Conservation (phyloP, 345 rosid species). For the Brassica napus region DNA sequence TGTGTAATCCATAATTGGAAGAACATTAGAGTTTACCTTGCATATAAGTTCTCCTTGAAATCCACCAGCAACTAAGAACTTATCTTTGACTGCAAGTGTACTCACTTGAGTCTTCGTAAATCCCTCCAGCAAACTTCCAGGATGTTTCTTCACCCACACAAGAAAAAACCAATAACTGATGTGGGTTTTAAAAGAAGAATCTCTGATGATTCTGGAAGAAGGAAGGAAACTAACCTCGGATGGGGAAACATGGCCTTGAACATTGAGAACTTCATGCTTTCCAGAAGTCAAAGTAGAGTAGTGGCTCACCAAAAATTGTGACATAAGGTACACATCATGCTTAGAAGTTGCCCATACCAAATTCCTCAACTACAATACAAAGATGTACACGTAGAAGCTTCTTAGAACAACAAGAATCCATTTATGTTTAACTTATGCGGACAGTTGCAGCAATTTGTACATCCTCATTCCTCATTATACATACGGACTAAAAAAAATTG, state of each 20-base stretch:
- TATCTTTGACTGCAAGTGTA: conserved; percentile 56
- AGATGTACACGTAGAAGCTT: not conserved
- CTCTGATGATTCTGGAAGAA: not conserved
- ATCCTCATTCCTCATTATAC: not conserved
- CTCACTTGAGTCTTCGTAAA: conserved; percentile 63
- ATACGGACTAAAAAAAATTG: not conserved
- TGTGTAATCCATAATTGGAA: not conserved
- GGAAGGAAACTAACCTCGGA: conserved; percentile 50
- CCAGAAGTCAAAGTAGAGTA: conserved; percentile 63
- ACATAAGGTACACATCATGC: conserved; percentile 78
- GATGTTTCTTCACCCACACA: conserved; percentile 47
- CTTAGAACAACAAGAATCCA: not conserved
- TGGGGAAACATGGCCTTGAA: conserved; percentile 76
- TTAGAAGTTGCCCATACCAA: conserved; percentile 86
- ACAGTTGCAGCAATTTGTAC: not conserved
- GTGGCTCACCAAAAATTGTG: conserved; percentile 60
- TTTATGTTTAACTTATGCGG: not conserved
- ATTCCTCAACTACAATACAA: conserved; percentile 68
- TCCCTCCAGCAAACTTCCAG: conserved; percentile 59
- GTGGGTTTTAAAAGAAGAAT: not conserved
- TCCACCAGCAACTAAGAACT: conserved; percentile 59
- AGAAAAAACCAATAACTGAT: not conserved
- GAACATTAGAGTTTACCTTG: conserved; percentile 43
- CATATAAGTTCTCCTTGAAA: conserved; percentile 68
- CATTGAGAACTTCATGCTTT: conserved; percentile 65